Conservation (phyloP, 768 basidiomycete genomes). For the Pholiota molesta region DNA sequence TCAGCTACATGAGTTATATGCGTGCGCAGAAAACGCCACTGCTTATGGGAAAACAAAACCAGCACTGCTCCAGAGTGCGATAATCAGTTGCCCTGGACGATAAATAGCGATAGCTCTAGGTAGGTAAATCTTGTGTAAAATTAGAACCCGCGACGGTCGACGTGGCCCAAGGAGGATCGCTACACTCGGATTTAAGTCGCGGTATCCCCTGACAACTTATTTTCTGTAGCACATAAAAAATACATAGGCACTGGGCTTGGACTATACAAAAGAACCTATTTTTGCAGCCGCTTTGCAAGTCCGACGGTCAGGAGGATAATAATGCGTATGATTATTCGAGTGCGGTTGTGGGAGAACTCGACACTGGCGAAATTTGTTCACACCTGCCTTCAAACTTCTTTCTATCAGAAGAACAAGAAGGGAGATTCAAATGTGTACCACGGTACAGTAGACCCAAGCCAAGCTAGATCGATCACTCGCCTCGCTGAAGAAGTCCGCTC, state of each 20-base stretch:
- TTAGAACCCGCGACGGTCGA: slow-evolving; percentile 8
- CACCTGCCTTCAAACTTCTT: neutral
- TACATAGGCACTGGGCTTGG: neutral
- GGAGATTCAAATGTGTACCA: no score
- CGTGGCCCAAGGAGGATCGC: slow-evolving; percentile 3
- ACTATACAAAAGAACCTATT: slow-evolving; percentile 1
- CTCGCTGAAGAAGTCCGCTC: neutral
- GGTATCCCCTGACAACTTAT: slow-evolving; percentile 8
- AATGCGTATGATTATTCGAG: neutral
- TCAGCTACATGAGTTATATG: neutral
- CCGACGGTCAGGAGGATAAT: slow-evolving; percentile 9
- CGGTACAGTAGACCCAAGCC: neutral
- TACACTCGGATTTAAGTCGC: slow-evolving; percentile 15
- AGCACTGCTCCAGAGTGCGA: neutral
- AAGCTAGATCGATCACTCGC: neutral
- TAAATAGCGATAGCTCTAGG: no score
- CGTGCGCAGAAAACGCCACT: neutral
- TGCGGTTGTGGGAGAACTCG: slow-evolving; percentile 1
- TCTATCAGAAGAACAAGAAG: slow-evolving; percentile 6
- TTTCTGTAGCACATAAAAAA: neutral
- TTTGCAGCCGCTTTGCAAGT: neutral
- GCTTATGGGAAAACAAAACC: neutral
- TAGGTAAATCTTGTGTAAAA: neutral
- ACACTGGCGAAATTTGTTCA: neutral
- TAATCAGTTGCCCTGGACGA: neutral